phyloP scores from a whole-genome alignment of 2,329 filamentous ascomycete genomes.

The Acephala macrosclerotiorum region DNA sequence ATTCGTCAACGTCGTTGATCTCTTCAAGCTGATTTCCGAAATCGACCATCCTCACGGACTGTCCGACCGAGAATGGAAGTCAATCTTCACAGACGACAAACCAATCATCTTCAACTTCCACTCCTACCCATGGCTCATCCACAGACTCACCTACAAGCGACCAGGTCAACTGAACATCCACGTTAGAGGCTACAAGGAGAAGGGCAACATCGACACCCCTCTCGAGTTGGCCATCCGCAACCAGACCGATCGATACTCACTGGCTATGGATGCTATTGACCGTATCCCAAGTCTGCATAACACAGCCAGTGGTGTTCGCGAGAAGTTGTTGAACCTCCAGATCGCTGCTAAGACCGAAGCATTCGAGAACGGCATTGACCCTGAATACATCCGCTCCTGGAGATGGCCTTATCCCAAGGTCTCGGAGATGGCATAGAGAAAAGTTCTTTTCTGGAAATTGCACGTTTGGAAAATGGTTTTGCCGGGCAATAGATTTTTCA shows the following conservation, averaged over 20 bases:
- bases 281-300: slow-evolving; percentile 69
- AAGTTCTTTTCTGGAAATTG: neutral
- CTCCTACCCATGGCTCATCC: slow-evolving; percentile 81
- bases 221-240: slow-evolving; percentile 82
- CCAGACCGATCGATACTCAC: slow-evolving; percentile 77
- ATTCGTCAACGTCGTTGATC: slow-evolving; percentile 81
- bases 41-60: slow-evolving; percentile 78
- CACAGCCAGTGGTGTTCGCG: slow-evolving; percentile 65
- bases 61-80: slow-evolving; percentile 68
- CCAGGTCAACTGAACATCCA: slow-evolving; percentile 72
- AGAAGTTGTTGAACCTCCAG: slow-evolving; percentile 70
- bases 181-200: slow-evolving; percentile 82
- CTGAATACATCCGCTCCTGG: slow-evolving; percentile 45
- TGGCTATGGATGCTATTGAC: slow-evolving; percentile 81
- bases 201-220: slow-evolving; percentile 85
- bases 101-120: slow-evolving; percentile 87
- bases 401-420: slow-evolving; percentile 38
- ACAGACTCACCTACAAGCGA: slow-evolving; percentile 78
- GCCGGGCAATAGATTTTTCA: too few relatives aligned
- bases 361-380: slow-evolving; percentile 75
- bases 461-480: too few relatives aligned
- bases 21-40: slow-evolving; percentile 79
- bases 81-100: slow-evolving; percentile 75
- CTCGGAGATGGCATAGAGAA: slow-evolving; percentile 1
- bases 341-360: slow-evolving; percentile 69